A percentile compares a stretch with the other conserved stretches of the same genome.
Conservation (phyloP, 139 green algal genomes). For the Closterium sp. region DNA sequence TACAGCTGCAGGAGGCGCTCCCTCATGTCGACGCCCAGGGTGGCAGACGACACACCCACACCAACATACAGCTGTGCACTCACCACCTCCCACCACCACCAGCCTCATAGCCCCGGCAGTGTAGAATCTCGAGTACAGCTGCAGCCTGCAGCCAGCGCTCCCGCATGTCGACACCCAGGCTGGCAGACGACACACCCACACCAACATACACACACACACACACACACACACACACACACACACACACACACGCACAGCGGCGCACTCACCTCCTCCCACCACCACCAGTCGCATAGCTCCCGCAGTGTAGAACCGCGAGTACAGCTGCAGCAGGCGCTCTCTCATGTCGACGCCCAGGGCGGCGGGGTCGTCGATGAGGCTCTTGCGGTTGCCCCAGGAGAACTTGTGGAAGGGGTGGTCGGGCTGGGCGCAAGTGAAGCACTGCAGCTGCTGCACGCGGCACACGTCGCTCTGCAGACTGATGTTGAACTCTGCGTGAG, state of each 20-base stretch:
- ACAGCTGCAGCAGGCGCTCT: conserved; percentile 76
- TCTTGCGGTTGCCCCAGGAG: conserved; percentile 83
- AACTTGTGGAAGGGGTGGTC: conserved; percentile 85
- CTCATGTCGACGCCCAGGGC: conserved; percentile 68
- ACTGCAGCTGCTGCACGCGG: conserved; percentile 80
- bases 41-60: no score
- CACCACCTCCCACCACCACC: no score
- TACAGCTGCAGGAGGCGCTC: conserved; percentile 80
- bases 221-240: no score
- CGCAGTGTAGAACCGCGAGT: conserved; percentile 82
- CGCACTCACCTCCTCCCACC: conserved; percentile 64
- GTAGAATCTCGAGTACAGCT: conserved; percentile 86
- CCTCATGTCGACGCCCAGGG: conserved; percentile 67
- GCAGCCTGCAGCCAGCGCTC: conserved; percentile 66
- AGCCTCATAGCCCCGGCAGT: conserved; percentile 83
- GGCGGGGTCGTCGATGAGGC: conserved; percentile 67
- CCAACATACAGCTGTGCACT: no score
- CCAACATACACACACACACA: no score
- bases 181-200: conserved; percentile 18
- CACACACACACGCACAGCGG: neutral
- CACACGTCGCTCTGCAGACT: conserved; percentile 81
- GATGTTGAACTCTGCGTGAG: conserved; percentile 53
- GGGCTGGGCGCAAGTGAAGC: conserved; percentile 63
- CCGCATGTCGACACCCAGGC: conserved; percentile 68
- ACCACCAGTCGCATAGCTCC: conserved; percentile 90